These are phyloP conservation scores for Austroboletus festivus DNA, from an alignment of 768 basidiomycete species.

Conservation along the genomic window DNA sequence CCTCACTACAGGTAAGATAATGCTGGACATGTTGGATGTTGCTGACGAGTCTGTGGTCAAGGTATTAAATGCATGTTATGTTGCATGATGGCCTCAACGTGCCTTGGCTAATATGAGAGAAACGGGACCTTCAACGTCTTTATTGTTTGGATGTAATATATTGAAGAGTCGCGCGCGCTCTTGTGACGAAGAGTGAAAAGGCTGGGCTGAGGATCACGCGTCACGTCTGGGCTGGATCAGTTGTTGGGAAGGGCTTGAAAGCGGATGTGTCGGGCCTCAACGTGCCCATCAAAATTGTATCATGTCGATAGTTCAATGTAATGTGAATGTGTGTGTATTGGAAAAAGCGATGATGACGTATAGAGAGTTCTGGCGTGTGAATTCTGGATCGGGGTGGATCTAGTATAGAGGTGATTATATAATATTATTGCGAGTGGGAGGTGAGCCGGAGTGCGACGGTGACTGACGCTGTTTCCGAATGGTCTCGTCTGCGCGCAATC, in stretches of 20 bases:
- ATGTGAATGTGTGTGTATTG: neutral
- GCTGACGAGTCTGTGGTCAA: slow-evolving; percentile 11
- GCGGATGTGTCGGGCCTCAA: slow-evolving; percentile 33
- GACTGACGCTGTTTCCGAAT: slow-evolving; percentile 26
- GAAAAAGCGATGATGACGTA: too few species aligned
- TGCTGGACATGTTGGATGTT: neutral
- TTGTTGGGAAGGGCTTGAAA: slow-evolving; percentile 7
- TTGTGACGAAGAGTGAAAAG: slow-evolving; percentile 28
- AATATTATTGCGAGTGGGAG: slow-evolving; percentile 6
- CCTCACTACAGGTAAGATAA: slow-evolving; percentile 57
- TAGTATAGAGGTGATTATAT: slow-evolving; percentile 13
- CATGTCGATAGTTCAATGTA: neutral
- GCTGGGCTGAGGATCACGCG: slow-evolving; percentile 10
- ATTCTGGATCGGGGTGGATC: slow-evolving; percentile 17
- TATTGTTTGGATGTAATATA: slow-evolving; percentile 42
- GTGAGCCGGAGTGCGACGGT: slow-evolving; percentile 23
- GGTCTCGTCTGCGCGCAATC: slow-evolving; percentile 34
- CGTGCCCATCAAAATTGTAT: slow-evolving; percentile 23
- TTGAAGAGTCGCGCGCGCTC: slow-evolving; percentile 48
- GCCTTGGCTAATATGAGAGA: slow-evolving; percentile 59
- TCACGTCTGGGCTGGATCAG: slow-evolving; percentile 14
- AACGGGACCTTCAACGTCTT: slow-evolving; percentile 70
- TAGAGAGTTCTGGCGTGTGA: slow-evolving; percentile 4
- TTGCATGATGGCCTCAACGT: slow-evolving; percentile 70
- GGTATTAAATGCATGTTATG: slow-evolving; percentile 28